phyloP scores from a whole-genome alignment of 2,329 filamentous ascomycete genomes.

The Microcyclospora tardicrescens region DNA sequence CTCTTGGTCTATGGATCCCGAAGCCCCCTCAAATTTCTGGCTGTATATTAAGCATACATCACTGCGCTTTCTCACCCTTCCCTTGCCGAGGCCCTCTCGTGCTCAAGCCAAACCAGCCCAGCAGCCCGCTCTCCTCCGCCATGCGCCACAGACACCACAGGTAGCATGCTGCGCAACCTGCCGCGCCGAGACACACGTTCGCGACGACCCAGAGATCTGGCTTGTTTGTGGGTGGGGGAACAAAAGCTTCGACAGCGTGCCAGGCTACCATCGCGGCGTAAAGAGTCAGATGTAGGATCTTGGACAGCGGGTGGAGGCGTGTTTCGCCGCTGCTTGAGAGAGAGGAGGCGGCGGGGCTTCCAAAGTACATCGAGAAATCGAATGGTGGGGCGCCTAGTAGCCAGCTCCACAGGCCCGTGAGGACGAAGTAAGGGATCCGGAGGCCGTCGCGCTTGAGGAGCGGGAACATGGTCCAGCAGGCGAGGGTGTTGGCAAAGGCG shows the following conservation, averaged over 20 bases:
- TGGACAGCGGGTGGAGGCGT: slow-evolving; percentile 24
- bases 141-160: slow-evolving; percentile 75
- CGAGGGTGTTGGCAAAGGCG: slow-evolving; percentile 86
- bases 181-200: slow-evolving; percentile 76
- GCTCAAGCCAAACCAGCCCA: slow-evolving; percentile 1
- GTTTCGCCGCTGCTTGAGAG: too few species aligned
- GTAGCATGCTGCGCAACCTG: slow-evolving; percentile 77
- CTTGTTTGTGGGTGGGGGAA: slow-evolving; percentile 58
- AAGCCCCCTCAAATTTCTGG: too few species aligned
- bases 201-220: slow-evolving; percentile 90
- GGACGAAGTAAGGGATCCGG: slow-evolving; percentile 67
- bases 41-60: too few species aligned
- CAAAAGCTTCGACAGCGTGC: slow-evolving; percentile 62
- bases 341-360: slow-evolving; percentile 3
- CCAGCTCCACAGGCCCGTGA: slow-evolving; percentile 83
- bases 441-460: slow-evolving; percentile 76
- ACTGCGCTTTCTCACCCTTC: too few species aligned
- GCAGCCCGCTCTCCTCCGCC: slow-evolving; percentile 43
- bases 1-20: too few species aligned
- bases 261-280: slow-evolving; percentile 68
- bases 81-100: too few species aligned
- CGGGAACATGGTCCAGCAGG: slow-evolving; percentile 87
- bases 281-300: slow-evolving; percentile 60
- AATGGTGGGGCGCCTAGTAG: slow-evolving; percentile 75
- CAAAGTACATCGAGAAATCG: slow-evolving; percentile 51